Conservation (phyloP, 2,329 filamentous ascomycete genomes). For the Penicillium sp. region DNA sequence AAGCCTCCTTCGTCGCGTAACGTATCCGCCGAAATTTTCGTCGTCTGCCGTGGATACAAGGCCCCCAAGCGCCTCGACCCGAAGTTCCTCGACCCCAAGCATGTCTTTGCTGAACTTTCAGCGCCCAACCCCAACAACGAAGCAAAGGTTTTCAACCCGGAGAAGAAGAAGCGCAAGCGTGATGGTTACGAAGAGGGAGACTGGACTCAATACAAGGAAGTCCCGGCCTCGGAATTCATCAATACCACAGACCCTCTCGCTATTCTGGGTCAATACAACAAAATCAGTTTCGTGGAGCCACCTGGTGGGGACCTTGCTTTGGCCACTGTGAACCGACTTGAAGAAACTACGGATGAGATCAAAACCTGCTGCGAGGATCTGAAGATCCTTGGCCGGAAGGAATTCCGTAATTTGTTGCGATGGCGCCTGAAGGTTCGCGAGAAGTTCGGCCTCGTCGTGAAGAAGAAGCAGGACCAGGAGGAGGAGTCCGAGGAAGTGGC, state of each 20-base stretch:
- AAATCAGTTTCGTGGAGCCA: slow-evolving; percentile 75
- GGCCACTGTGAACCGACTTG: slow-evolving; percentile 76
- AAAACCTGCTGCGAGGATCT: slow-evolving; percentile 73
- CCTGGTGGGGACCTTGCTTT: slow-evolving; percentile 78
- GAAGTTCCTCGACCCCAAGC: slow-evolving; percentile 80
- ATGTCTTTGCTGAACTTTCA: slow-evolving; percentile 88
- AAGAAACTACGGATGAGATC: slow-evolving; percentile 81
- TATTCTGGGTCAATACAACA: slow-evolving; percentile 81
- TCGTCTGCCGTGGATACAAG: slow-evolving; percentile 92
- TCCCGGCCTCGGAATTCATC: slow-evolving; percentile 85
- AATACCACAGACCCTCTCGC: slow-evolving; percentile 89
- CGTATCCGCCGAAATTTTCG: slow-evolving; percentile 97
- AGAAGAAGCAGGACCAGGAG: slow-evolving; percentile 56
- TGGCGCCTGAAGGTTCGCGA: slow-evolving; percentile 89
- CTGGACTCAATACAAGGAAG: slow-evolving; percentile 85
- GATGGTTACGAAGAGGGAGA: slow-evolving; percentile 97
- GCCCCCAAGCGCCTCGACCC: slow-evolving; percentile 91
- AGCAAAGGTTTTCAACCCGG: slow-evolving; percentile 95
- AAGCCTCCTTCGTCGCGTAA: slow-evolving; percentile 95
- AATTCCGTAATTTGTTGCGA: slow-evolving; percentile 82
- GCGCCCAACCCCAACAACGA: slow-evolving; percentile 89
- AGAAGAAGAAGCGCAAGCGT: slow-evolving; percentile 94
- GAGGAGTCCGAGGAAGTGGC: slow-evolving; percentile 67
- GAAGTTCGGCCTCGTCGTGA: slow-evolving; percentile 78
- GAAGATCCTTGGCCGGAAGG: slow-evolving; percentile 85